Evolutionary conservation across 2,329 filamentous ascomycete genomes (phyloP), one percentile per base, ranked within the genome.

Genomic region (Fusarium duplospermum): DNA sequence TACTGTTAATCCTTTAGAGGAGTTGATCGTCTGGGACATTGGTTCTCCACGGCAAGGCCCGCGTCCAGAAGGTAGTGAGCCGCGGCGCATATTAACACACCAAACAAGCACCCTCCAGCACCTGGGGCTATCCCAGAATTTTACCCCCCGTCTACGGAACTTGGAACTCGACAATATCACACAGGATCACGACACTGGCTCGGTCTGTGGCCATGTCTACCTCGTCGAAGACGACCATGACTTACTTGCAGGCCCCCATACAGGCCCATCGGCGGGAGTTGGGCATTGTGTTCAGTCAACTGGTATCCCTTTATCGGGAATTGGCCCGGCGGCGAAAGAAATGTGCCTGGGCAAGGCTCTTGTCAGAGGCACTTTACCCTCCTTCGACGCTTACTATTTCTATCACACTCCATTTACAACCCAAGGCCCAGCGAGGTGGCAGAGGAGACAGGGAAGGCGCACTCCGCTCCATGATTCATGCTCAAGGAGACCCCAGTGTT

Each of bases 1-100:
- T 38, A 87, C 90, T 61, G 87, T 89, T 74, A 85, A 87, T 14
- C 89, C 89, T 0, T 85, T 89, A 18, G 90, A 92, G 77, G 85
- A 87, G 36, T 81, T 92, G 31, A 86, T 85, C 18, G 82, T 92
- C 11, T 92, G 89, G 89, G 87, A 92, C 64, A 89, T 92, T 42
- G 86, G 87, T 3, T 80, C 81, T 0, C 81, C 85, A 14, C 2
- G 47, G 11, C 18, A 7, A n/a, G 24, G 27, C 10, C 6, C 18
- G 27, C 18, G 18, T 52, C 27, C 18, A 31, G 18, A 52, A 9
- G 50, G 24, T 9, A 35, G 57, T 31, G 35, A 56, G n/a, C 20
- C 62, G 11, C 6, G 22, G 6, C 38, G 27, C 35, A 16, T 59
- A 16, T 9, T 42, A 9, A 42, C 40, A 13, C 86, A 91, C 75